Percentiles rank a stretch among this genome's conserved stretches.
Evolutionary conservation across 164 flowering plant genomes (phyloP).

Genomic region (Macadamia integrifolia): DNA sequence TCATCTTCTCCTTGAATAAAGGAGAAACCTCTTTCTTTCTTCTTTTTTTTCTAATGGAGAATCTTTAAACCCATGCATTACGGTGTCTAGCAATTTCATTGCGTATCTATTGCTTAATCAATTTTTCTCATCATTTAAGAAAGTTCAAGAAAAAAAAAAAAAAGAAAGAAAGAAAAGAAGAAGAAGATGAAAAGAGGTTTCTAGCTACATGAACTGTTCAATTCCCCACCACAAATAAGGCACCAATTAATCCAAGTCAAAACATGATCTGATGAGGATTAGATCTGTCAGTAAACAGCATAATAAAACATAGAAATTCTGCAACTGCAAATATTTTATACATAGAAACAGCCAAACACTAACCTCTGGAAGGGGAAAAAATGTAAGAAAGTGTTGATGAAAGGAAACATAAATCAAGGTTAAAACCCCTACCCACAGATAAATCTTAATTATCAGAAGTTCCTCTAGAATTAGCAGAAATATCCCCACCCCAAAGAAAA

Average conservation of each 20-base stretch:
- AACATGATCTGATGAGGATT: background rate
- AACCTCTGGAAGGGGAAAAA: background rate
- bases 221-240: background rate
- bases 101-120: too few species aligned
- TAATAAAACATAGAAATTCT: conserved; percentile 1
- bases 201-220: background rate
- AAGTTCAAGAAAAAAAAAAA: background rate
- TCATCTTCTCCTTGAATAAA: too few species aligned
- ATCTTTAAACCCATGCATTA: too few species aligned
- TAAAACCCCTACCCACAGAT: background rate
- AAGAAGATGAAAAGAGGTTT: too few species aligned
- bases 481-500: background rate
- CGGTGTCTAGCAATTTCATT: too few species aligned
- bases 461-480: conserved; percentile 7
- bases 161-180: too few species aligned
- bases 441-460: conserved; percentile 1
- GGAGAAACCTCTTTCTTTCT: too few species aligned
- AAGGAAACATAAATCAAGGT: background rate
- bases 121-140: too few species aligned
- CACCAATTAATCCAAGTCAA: too few species aligned
- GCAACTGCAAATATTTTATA: conserved; percentile 30
- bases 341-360: conserved; percentile 19
- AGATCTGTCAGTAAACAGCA: background rate
- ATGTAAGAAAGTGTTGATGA: background rate
- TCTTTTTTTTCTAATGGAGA: too few species aligned